Base-by-base conservation (phyloP, 495 filamentous ascomycete species). In the Astrothelium subdiscretum region DNA sequence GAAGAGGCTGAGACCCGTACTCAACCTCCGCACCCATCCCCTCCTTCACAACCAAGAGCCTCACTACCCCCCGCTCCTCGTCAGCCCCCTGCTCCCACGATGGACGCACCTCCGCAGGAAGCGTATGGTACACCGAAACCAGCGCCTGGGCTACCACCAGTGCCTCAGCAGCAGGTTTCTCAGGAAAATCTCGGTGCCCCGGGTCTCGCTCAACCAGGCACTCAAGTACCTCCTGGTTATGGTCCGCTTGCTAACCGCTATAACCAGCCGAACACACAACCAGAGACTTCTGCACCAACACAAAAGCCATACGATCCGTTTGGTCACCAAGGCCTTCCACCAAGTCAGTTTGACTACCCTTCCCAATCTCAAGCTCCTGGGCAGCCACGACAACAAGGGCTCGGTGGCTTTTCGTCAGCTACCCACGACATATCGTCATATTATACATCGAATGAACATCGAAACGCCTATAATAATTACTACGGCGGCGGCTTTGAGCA, bases 1-100 rank as follows among this genome's bases (percentile, higher is more conserved):
- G 94, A 99, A 73, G 91, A 97, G 69, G 83, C 92, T 38, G 95
- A 97, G 76, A 97, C 94, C 63, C 85, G 94, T 66, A 85, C 91
- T 68, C 92, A 97, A 70, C 94, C 94, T 62, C 92, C 92, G 42
- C 89, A 94, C 66, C 90, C 95, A 69, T 97, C 95, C 2, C 94
- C 95, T 13, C 85, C 92, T 63, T 85, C 92, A n/a, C 83, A 86
- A 32, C 95, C 94, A 60, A 82, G 91, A 69, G 87, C 95, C 63
- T 86, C 94, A n/a, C 78, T 97, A 29, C 92, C 95, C 66, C 95
- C 94, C 31, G 83, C 83, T 13, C 77, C 76, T 31, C 72, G 72
- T 24, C 73, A 76, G 54, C 31, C 35, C 18, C 66, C 72, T 40
- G 32, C 68, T 22, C 64, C 65, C 20, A 44, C 66, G 15, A 60